These are phyloP conservation scores for Ulota crispa DNA, from an alignment of 225 moss, liverwort and hornwort species.

Conservation along the genomic window DNA sequence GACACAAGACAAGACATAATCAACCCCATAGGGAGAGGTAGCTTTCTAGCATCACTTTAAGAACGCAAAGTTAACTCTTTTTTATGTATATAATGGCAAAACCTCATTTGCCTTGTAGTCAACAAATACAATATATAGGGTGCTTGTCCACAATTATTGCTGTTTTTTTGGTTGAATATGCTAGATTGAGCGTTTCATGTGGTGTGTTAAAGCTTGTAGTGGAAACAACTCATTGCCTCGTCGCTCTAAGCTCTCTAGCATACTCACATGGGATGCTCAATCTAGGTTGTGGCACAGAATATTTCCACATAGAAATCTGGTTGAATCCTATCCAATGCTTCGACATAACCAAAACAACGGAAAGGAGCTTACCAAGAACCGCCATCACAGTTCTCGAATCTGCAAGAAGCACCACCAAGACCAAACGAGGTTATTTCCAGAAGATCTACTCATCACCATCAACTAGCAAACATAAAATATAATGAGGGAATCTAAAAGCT, in stretches of 20 bases:
- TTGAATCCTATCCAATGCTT: background rate
- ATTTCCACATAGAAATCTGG: background rate
- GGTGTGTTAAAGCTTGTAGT: no score
- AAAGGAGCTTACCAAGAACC: constrained; percentile 60
- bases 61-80: background rate
- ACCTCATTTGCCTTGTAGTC: no score
- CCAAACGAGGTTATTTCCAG: constrained; percentile 6
- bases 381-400: constrained; percentile 98
- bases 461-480: background rate
- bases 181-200: no score
- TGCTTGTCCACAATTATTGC: no score
- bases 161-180: no score
- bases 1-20: constrained; percentile 3
- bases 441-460: background rate
- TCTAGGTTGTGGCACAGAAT: background rate
- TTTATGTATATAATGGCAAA: no score
- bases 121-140: no score
- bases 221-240: no score
- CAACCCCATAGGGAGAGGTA: background rate
- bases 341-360: constrained; percentile 6
- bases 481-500: background rate
- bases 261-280: no score
- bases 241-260: no score
- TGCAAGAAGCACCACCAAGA: constrained; percentile 40
- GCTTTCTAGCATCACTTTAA: background rate